Evolutionary conservation across 1,284 basidiomycete species (phyloP), one percentile per base, ranked within the genome.

Genomic region (Cutaneotrichosporon sp.): DNA sequence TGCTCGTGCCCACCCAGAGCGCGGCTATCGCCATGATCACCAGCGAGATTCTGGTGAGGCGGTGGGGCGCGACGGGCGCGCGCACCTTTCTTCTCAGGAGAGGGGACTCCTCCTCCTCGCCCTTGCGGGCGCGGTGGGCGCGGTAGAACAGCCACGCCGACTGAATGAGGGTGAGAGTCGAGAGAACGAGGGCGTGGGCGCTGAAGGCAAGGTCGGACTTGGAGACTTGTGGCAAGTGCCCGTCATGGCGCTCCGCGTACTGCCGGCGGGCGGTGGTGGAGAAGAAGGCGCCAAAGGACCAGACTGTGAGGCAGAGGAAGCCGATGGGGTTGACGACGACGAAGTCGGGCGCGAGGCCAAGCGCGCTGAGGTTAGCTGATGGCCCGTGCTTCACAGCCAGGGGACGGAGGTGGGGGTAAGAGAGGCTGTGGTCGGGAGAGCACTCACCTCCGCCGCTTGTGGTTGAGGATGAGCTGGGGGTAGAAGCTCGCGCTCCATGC

Each of bases 401-500:
- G 9, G 45, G 7, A 46, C 11, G 13, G 45, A 11, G 18, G 36
- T n/a, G n/a, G n/a, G n/a, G n/a, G n/a, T n/a, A n/a, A n/a, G n/a
- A n/a, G n/a, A n/a, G n/a, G n/a, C n/a, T n/a, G n/a, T n/a, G n/a
- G n/a, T n/a, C 11, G 16, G n/a, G 43, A 11, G 11, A 3, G 4
- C 25, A 22, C 76, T 65, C 60, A 79, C 77, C 67, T 71, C 56
- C 80, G 78, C 1, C 81, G 75, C 14, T 64, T 56, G 65, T 75
- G 79, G 65, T 82, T 82, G 60, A 82, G 72, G 38, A 80, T 54
- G 18, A 80, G 43, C 54, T 82, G 81, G 3, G 81, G 81, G 64
- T 82, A 82, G 71, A 83, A 82, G 3, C 76, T 78, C 6, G 71
- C 59, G 13, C 74, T 76, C 80, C 80, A 80, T 22, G 77, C 72